Evolutionary conservation across 164 flowering plant species (phyloP).

Genomic region (Hamamelis virginiana): DNA sequence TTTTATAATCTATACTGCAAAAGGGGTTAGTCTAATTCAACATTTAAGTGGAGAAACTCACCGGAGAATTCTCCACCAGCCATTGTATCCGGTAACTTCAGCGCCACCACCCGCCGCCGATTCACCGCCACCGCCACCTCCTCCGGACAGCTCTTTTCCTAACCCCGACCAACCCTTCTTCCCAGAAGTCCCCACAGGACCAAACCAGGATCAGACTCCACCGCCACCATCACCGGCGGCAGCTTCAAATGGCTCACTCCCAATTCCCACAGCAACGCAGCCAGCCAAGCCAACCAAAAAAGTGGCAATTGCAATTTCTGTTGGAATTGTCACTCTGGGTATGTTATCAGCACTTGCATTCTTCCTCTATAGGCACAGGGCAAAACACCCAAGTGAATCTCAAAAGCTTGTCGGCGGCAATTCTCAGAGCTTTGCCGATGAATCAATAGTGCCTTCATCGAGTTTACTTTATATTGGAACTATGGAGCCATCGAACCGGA

Average conservation of each 20-base stretch:
- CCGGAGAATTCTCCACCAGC: constrained; percentile 83
- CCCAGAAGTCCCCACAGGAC: constrained; percentile 56
- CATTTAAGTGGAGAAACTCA: not conserved
- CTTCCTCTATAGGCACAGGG: constrained; percentile 58
- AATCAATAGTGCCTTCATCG: constrained; percentile 43
- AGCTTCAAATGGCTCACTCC: constrained; percentile 28
- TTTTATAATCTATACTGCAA: not conserved
- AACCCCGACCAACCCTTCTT: constrained; percentile 73
- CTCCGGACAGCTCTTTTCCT: constrained; percentile 25
- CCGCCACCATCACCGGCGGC: constrained; percentile 29
- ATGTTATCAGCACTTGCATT: constrained; percentile 78
- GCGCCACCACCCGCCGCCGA: constrained; percentile 55
- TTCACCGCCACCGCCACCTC: constrained; percentile 42
- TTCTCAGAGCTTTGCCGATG: constrained; percentile 31
- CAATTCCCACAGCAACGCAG: constrained; percentile 45
- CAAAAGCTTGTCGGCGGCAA: constrained; percentile 59
- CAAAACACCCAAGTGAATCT: constrained; percentile 45
- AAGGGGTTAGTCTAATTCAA: too few species aligned
- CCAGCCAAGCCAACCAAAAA: constrained; percentile 53
- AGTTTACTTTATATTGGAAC: constrained; percentile 83
- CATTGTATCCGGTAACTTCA: constrained; percentile 56
- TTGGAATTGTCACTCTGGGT: constrained; percentile 72
- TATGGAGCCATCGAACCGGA: constrained; percentile 53
- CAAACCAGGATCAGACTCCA: constrained; percentile 38
- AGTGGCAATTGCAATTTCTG: constrained; percentile 68